Percentiles rank a stretch among this genome's conserved stretches.
These are phyloP conservation scores for Camellia sinensis DNA, from an alignment of 148 eudicot genomes.

Conservation along the genomic window DNA sequence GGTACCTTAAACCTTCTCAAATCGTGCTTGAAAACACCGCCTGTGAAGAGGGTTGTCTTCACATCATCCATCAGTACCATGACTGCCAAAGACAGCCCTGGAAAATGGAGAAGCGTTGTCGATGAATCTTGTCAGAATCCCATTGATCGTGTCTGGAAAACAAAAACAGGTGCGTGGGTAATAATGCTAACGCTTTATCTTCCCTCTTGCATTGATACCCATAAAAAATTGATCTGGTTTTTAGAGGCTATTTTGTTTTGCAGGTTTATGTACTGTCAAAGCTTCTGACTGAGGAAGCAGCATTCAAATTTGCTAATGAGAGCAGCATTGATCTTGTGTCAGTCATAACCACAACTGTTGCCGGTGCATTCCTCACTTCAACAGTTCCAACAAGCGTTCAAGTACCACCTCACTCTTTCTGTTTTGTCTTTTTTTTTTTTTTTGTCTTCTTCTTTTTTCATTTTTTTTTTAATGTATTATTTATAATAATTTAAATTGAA, in stretches of 20 bases:
- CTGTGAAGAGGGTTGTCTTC: slow-evolving; percentile 58
- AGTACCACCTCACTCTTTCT: too few relatives aligned
- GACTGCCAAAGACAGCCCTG: slow-evolving; percentile 48
- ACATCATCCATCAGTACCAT: slow-evolving; percentile 82
- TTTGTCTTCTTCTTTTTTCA: too few relatives aligned
- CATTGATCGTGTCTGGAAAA: slow-evolving; percentile 40
- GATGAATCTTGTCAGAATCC: slow-evolving; percentile 60
- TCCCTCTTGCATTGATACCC: neutral
- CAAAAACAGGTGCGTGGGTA: slow-evolving; percentile 73
- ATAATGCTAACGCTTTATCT: neutral
- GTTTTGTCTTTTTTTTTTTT: too few relatives aligned
- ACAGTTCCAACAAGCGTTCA: slow-evolving; percentile 64
- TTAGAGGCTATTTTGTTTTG: neutral
- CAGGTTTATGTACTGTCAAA: slow-evolving; percentile 70
- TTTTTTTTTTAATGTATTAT: too few relatives aligned
- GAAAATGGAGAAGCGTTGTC: slow-evolving; percentile 47
- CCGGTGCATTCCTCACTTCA: slow-evolving; percentile 65
- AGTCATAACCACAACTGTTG: slow-evolving; percentile 63
- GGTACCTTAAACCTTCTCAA: slow-evolving; percentile 68
- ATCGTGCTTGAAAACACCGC: slow-evolving; percentile 43
- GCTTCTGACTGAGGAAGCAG: slow-evolving; percentile 62
- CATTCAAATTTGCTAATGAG: slow-evolving; percentile 50
- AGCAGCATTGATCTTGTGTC: slow-evolving; percentile 61
- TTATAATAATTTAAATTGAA: too few relatives aligned
- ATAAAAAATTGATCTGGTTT: neutral